A percentile compares a stretch with the other conserved stretches of the same genome.
Conservation (phyloP, 495 filamentous ascomycete genomes). For the Talaromyces proteolyticus region DNA sequence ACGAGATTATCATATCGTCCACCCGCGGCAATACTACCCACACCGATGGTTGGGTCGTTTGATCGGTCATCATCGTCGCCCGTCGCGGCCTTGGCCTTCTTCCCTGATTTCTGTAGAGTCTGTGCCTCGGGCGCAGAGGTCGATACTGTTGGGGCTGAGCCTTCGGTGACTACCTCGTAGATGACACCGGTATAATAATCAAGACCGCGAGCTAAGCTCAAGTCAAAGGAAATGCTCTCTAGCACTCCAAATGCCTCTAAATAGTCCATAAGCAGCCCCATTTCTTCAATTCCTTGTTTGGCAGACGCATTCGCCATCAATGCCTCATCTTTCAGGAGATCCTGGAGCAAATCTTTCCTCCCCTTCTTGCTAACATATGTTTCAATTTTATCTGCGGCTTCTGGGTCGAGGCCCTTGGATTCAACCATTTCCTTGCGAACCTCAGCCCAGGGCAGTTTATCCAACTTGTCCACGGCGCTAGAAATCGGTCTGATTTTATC, state of each 20-base stretch:
- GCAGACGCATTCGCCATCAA: constrained; percentile 64
- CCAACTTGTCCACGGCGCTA: constrained; percentile 91
- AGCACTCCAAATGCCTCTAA: constrained; percentile 68
- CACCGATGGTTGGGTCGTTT: constrained; percentile 73
- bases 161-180: constrained; percentile 85
- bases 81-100: constrained; percentile 38
- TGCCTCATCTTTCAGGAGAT: constrained; percentile 54
- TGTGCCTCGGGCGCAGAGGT: constrained; percentile 38
- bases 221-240: constrained; percentile 71
- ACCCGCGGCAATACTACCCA: constrained; percentile 84
- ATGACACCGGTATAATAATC: constrained; percentile 96
- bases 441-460: constrained; percentile 87
- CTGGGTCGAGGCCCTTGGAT: constrained; percentile 73
- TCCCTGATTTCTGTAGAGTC: constrained; percentile 46
- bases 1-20: constrained; percentile 92
- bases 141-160: constrained; percentile 58
- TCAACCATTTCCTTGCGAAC: constrained; percentile 90
- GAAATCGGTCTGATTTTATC: constrained; percentile 84
- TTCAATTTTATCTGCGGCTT: constrained; percentile 79
- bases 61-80: constrained; percentile 74
- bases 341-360: constrained; percentile 59
- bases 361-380: constrained; percentile 70
- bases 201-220: constrained; percentile 76
- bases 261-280: constrained; percentile 77
- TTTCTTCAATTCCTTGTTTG: constrained; percentile 73